Conservation (phyloP, 1,284 basidiomycete species). For the Heterobasidion irregulare region DNA sequence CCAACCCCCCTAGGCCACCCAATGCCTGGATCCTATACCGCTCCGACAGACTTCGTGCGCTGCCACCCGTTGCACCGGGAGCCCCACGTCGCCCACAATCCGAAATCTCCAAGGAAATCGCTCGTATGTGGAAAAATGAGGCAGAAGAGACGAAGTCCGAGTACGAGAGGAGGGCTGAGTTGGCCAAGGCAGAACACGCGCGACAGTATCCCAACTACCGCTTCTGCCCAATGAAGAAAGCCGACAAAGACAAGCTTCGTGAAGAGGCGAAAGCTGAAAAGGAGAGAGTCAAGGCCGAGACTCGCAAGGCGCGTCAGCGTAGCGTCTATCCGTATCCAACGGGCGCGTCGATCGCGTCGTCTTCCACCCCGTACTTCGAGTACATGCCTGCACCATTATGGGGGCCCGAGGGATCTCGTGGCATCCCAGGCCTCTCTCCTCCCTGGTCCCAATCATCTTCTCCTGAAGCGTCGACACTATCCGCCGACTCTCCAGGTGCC, state of each 20-base stretch:
- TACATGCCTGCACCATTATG: not conserved
- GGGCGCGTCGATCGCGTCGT: constrained; percentile 3
- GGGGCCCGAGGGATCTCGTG: not conserved
- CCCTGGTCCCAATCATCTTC: not conserved
- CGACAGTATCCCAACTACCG: constrained; percentile 63
- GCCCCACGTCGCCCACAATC: constrained; percentile 51
- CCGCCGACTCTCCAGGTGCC: not conserved
- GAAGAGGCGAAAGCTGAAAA: constrained; percentile 36
- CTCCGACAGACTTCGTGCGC: constrained; percentile 46
- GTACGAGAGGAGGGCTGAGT: constrained; percentile 69
- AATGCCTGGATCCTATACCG: constrained; percentile 95
- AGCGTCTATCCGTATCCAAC: not conserved
- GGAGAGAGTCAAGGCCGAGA: constrained; percentile 24
- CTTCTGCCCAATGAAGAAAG: constrained; percentile 64
- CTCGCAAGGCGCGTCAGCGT: constrained; percentile 17
- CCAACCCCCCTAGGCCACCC: constrained; percentile 55
- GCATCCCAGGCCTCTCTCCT: not conserved
- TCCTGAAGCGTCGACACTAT: not conserved
- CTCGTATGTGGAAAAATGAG: constrained; percentile 64
- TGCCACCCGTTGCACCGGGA: constrained; percentile 27
- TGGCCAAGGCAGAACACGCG: constrained; percentile 61
- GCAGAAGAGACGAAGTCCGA: constrained; percentile 36
- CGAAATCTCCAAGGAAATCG: constrained; percentile 65
- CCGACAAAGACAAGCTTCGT: constrained; percentile 44
- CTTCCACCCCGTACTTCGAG: not conserved